phyloP scores from a whole-genome alignment of 306 rosid species.

The apple (Malus domestica) region DNA sequence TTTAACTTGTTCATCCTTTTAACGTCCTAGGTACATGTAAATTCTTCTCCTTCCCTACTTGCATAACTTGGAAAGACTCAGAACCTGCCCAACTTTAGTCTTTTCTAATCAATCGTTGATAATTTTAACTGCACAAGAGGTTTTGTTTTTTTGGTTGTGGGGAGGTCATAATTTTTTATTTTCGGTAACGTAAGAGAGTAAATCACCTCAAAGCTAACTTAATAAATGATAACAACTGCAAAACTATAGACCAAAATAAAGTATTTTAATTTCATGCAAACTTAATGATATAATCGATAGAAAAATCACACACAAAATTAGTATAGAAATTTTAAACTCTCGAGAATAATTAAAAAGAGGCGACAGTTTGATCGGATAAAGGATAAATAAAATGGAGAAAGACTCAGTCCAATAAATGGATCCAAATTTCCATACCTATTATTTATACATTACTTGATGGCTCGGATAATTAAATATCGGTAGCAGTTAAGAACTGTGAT shows the following conservation, averaged over 20 bases:
- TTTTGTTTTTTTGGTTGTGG: no score
- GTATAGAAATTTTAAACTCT: no score
- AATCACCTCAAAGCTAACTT: no score
- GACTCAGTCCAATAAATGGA: constrained; percentile 1
- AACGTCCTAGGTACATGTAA: neutral
- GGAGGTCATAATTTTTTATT: no score
- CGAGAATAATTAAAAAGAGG: constrained; percentile 13
- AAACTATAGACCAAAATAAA: no score
- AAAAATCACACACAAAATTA: no score
- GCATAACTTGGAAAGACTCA: neutral
- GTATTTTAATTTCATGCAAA: no score
- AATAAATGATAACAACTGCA: no score
- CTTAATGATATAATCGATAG: no score
- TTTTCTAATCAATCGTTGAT: constrained; percentile 7
- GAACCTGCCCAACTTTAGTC: constrained; percentile 3
- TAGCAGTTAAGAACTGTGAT: neutral
- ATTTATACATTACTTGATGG: neutral
- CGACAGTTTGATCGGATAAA: constrained; percentile 1
- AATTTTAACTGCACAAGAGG: no score
- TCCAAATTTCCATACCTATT: constrained; percentile 12
- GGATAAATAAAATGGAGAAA: constrained; percentile 21
- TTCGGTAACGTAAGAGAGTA: no score
- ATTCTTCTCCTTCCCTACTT: neutral
- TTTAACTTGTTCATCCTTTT: no score
- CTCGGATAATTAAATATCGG: neutral